A percentile compares a stretch with the other conserved stretches of the same genome.
Evolutionary conservation across 169 alveolate species (phyloP).

Genomic region (Theileria annulata): DNA sequence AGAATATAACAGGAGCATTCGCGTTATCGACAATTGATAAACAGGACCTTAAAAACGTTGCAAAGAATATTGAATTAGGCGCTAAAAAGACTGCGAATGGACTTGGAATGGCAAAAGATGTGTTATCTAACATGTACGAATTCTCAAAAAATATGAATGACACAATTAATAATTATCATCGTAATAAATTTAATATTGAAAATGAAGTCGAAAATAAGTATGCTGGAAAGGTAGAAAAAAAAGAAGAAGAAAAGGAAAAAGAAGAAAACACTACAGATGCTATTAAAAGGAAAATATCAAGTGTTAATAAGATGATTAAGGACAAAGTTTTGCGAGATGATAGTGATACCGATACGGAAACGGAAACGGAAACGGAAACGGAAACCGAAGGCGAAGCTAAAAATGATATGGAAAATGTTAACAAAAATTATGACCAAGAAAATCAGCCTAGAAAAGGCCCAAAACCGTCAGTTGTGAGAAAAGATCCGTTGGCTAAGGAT

Average conservation of each 20-base stretch:
- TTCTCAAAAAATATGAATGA: conserved; percentile 14
- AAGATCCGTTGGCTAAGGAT: conserved; percentile 15
- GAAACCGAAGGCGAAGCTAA: conserved; percentile 1
- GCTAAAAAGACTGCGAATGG: conserved; percentile 32
- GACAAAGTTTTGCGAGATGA: conserved; percentile 14
- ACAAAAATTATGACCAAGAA: not conserved
- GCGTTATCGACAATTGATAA: conserved; percentile 3
- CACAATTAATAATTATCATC: conserved; percentile 3
- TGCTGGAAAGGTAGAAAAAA: conserved; percentile 25
- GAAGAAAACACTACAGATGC: conserved; percentile 9
- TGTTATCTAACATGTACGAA: conserved; percentile 16
- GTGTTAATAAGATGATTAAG: not conserved
- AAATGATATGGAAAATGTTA: not conserved
- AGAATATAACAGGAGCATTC: not conserved
- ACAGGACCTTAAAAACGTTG: conserved; percentile 11
- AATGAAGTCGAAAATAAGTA: conserved; percentile 19
- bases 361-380: conserved; percentile 10
- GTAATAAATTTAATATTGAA: conserved; percentile 21
- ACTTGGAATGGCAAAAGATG: conserved; percentile 26
- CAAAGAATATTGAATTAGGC: conserved; percentile 5
- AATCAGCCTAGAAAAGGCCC: not conserved
- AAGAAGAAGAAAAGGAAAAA: conserved; percentile 30
- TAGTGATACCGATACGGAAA: conserved; percentile 1
- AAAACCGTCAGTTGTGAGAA: conserved; percentile 4
- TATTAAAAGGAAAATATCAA: conserved; percentile 4